Conservation (phyloP, 257 asterid genomes). For the Leptodermis oblonga region DNA sequence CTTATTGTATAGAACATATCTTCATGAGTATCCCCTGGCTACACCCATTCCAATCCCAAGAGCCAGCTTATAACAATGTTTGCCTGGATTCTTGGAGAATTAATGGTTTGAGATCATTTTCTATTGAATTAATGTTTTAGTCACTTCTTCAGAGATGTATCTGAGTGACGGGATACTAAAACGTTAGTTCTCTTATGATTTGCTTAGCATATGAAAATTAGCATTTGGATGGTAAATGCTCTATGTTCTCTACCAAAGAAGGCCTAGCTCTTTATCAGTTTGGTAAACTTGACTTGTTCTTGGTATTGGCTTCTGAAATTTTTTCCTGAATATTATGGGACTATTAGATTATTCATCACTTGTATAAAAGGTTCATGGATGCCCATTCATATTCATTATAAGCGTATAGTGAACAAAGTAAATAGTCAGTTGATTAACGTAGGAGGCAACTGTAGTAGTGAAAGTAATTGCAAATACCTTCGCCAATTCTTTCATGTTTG, state of each 20-base stretch:
- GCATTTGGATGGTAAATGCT: not conserved
- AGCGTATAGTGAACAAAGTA: not conserved
- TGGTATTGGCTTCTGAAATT: not conserved
- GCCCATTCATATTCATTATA: not conserved
- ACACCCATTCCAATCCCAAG: not conserved
- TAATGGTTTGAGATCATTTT: not conserved
- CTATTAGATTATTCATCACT: not conserved
- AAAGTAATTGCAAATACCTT: constrained; percentile 6
- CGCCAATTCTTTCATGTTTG: not conserved
- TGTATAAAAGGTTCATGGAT: not conserved
- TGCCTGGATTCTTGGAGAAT: not conserved
- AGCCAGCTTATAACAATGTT: not conserved
- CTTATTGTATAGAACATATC: not conserved
- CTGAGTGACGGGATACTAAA: no score
- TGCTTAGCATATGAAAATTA: not conserved
- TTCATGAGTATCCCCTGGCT: not conserved
- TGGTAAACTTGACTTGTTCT: not conserved
- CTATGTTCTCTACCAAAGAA: not conserved
- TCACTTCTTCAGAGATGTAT: no score
- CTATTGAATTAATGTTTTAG: not conserved
- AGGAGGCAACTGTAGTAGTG: no score
- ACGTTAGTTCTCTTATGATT: not conserved
- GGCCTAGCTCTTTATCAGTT: not conserved
- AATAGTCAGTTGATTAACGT: not conserved
- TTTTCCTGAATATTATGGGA: not conserved